phyloP scores from a whole-genome alignment of 2,329 filamentous ascomycete species.

The Beauveria scarabaeidicola region DNA sequence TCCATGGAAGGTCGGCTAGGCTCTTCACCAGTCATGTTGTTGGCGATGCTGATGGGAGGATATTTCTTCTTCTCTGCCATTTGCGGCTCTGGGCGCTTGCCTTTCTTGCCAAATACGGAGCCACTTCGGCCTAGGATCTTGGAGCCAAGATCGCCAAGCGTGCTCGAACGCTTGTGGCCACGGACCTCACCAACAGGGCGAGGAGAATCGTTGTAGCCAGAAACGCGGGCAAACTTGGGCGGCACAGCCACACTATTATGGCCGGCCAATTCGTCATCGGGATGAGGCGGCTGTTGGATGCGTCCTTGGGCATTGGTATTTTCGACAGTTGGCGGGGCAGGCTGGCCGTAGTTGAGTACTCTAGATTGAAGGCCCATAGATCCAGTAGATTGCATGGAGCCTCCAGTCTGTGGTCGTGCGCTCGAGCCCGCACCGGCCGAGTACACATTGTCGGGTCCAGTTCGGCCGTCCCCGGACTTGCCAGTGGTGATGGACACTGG shows the following conservation, averaged over 20 bases:
- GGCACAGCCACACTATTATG: slow-evolving; percentile 52
- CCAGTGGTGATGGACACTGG: slow-evolving; percentile 11
- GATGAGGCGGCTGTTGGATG: slow-evolving; percentile 63
- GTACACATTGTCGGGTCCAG: slow-evolving; percentile 32
- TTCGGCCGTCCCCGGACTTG: slow-evolving; percentile 21
- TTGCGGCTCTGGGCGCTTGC: slow-evolving; percentile 36
- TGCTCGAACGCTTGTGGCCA: slow-evolving; percentile 62
- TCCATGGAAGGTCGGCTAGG: slow-evolving; percentile 57
- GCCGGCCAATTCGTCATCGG: slow-evolving; percentile 55
- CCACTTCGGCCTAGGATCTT: slow-evolving; percentile 78
- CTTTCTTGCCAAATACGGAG: slow-evolving; percentile 64
- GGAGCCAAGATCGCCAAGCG: slow-evolving; percentile 72
- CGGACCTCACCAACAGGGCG: slow-evolving; percentile 34
- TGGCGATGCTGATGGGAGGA: slow-evolving; percentile 86
- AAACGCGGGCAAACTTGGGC: slow-evolving; percentile 49
- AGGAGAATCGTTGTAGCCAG: slow-evolving; percentile 48
- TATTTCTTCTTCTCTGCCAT: slow-evolving; percentile 67
- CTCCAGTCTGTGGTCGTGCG: slow-evolving; percentile 68
- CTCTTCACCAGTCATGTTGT: slow-evolving; percentile 53
- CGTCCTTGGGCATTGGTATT: slow-evolving; percentile 83
- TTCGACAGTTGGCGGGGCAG: slow-evolving; percentile 76
- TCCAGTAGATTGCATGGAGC: slow-evolving; percentile 61
- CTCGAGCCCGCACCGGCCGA: slow-evolving; percentile 34
- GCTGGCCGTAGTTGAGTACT: slow-evolving; percentile 67
- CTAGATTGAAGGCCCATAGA: slow-evolving; percentile 58